These are phyloP conservation scores for Royoungia palumana DNA, from an alignment of 768 basidiomycete species.

Conservation along the genomic window DNA sequence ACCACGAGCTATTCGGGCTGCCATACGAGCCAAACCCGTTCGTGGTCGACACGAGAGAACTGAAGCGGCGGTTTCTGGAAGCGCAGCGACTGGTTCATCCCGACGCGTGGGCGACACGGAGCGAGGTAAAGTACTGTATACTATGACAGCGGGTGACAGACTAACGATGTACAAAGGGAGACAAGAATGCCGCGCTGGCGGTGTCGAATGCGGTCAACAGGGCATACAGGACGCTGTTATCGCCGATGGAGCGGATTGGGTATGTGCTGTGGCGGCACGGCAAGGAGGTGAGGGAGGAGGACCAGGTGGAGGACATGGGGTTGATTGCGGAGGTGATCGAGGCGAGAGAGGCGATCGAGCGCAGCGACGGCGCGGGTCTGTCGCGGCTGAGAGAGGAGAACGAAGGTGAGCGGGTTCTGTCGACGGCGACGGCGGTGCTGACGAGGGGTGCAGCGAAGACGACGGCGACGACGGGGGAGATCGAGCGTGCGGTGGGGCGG, in stretches of 20 bases:
- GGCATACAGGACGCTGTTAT: constrained; percentile 73
- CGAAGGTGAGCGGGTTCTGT: constrained; percentile 40
- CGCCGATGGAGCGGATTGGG: constrained; percentile 72
- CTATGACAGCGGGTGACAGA: constrained; percentile 1
- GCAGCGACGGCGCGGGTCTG: constrained; percentile 46
- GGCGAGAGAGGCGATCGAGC: constrained; percentile 71
- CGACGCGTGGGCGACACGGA: constrained; percentile 74
- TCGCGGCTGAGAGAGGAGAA: constrained; percentile 52
- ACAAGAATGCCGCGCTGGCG: constrained; percentile 21
- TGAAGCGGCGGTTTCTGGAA: constrained; percentile 65
- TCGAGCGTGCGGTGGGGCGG: constrained; percentile 49
- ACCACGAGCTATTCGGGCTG: constrained; percentile 68
- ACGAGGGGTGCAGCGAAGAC: constrained; percentile 46
- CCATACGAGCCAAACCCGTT: constrained; percentile 67
- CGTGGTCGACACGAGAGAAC: constrained; percentile 52
- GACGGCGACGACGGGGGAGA: constrained; percentile 37
- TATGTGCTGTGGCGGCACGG: constrained; percentile 74
- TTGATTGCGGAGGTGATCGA: constrained; percentile 81
- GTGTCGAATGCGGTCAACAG: constrained; percentile 76
- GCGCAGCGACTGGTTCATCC: constrained; percentile 83
- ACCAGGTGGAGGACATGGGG: constrained; percentile 65
- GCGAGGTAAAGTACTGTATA: constrained; percentile 42
- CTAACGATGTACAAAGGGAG: constrained; percentile 19
- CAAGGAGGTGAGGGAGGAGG: constrained; percentile 57
- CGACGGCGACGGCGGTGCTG: neutral